phyloP scores from a whole-genome alignment of 495 filamentous ascomycete genomes.

The Rhizodiscina lignyota region DNA sequence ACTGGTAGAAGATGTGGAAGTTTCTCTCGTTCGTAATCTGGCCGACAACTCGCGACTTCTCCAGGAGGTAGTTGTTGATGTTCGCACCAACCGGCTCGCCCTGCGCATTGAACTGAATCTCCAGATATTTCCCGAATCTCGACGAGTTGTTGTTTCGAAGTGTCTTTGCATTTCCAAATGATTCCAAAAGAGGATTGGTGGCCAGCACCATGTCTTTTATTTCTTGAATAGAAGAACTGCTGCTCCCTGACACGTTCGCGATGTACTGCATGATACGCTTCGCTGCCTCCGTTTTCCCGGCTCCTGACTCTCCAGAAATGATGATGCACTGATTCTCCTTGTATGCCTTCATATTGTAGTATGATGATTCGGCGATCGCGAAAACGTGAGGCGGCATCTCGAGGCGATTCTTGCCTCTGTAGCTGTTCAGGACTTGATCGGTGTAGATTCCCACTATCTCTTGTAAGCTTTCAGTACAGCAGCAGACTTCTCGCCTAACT shows the following conservation, averaged over 20 bases:
- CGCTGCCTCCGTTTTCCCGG: conserved; percentile 98
- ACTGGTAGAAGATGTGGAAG: conserved; percentile 99
- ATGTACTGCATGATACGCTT: conserved; percentile 99
- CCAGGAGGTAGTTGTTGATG: conserved; percentile 94
- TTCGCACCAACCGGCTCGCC: conserved; percentile 93
- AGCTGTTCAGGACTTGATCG: conserved; percentile 75
- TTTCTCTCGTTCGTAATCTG: conserved; percentile 93
- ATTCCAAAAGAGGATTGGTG: conserved; percentile 92
- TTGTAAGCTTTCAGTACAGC: conserved; percentile 7
- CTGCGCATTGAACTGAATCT: conserved; percentile 87
- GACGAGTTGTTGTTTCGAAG: conserved; percentile 98
- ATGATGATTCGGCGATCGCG: conserved; percentile 86
- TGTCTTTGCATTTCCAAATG: conserved; percentile 97
- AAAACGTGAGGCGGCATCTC: conserved; percentile 96
- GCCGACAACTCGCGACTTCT: conserved; percentile 89
- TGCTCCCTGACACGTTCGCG: conserved; percentile 83
- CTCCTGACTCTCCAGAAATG: conserved; percentile 96
- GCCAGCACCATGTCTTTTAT: conserved; percentile 98
- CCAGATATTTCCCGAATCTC: conserved; percentile 93
- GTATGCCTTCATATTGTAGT: conserved; percentile 99
- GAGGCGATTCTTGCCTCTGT: conserved; percentile 89
- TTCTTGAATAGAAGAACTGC: conserved; percentile 81
- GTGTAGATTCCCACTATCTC: conserved; percentile 85
- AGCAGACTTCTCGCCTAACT: background rate
- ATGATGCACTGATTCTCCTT: conserved; percentile 99